A percentile compares a stretch with the other conserved stretches of the same genome.
phyloP scores from a whole-genome alignment of 2,329 filamentous ascomycete genomes.

The Cordyceps cicadae region DNA sequence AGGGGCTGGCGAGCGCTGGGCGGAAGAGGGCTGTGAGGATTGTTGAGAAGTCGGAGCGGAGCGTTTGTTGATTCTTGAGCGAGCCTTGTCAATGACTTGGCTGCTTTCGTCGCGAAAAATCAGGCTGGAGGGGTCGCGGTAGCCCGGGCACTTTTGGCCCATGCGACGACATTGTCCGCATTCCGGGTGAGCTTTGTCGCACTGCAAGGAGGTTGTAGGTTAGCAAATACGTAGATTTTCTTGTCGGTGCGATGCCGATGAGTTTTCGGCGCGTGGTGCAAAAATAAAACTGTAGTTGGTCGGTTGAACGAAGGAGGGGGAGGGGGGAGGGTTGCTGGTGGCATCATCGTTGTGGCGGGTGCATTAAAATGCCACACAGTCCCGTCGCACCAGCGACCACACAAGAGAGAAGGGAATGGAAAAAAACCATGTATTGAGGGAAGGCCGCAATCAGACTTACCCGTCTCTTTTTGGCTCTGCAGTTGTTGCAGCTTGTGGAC shows the following conservation, averaged over 20 bases:
- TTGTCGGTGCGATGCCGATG: neutral
- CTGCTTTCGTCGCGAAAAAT: slow-evolving; percentile 13
- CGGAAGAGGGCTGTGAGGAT: neutral
- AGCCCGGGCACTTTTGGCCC: slow-evolving; percentile 12
- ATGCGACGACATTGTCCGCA: slow-evolving; percentile 12
- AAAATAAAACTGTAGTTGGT: neutral
- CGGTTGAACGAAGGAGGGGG: no score
- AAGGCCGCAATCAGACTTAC: neutral
- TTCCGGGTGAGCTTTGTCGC: slow-evolving; percentile 13
- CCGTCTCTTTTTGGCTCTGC: slow-evolving; percentile 12
- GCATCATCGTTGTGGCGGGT: no score
- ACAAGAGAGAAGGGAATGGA: neutral
- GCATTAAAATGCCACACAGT: no score
- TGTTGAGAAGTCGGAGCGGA: neutral
- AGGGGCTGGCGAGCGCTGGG: slow-evolving; percentile 1
- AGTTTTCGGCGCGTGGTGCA: neutral
- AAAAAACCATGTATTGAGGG: neutral
- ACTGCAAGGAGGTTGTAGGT: neutral
- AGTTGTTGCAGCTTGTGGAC: slow-evolving; percentile 12
- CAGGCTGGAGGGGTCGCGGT: slow-evolving; percentile 11
- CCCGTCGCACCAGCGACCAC: neutral
- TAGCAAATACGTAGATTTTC: neutral
- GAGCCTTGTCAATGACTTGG: slow-evolving; percentile 12
- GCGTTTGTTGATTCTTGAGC: slow-evolving; percentile 8
- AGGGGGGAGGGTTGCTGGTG: no score